Conservation (phyloP, 495 filamentous ascomycete genomes). For the Penicillium macrosclerotiorum region DNA sequence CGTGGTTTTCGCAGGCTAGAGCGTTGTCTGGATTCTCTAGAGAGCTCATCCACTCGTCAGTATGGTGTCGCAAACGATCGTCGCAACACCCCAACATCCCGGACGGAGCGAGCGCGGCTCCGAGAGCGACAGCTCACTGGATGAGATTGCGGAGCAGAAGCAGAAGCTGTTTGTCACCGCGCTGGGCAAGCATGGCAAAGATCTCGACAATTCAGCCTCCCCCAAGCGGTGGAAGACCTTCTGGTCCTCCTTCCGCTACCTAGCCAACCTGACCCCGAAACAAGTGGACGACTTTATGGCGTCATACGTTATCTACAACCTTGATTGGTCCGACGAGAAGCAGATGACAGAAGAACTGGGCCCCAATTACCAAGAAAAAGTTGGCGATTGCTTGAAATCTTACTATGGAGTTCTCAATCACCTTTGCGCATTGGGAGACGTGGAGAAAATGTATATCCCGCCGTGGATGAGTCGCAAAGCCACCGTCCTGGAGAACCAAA, state of each 20-base stretch:
- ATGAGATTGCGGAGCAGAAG: constrained; percentile 39
- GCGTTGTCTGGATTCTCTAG: too few species aligned
- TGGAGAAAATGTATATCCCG: constrained; percentile 70
- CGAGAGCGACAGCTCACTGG: constrained; percentile 40
- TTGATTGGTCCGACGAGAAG: constrained; percentile 60
- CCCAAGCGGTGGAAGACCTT: constrained; percentile 56
- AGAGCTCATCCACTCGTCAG: not conserved
- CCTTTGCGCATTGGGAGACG: constrained; percentile 62
- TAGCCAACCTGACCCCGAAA: constrained; percentile 54
- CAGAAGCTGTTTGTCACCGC: constrained; percentile 27
- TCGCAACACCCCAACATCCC: constrained; percentile 21
- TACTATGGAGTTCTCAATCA: constrained; percentile 66
- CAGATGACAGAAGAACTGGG: constrained; percentile 58
- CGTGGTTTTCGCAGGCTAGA: not conserved
- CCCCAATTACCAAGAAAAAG: constrained; percentile 55
- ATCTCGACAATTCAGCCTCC: constrained; percentile 47
- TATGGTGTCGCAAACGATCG: constrained; percentile 24
- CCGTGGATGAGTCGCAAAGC: constrained; percentile 59
- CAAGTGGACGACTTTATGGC: constrained; percentile 65
- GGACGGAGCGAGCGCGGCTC: constrained; percentile 34
- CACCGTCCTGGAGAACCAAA: constrained; percentile 50
- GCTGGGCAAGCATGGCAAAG: constrained; percentile 23
- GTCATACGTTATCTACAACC: constrained; percentile 64
- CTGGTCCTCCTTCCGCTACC: constrained; percentile 54
- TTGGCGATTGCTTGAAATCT: constrained; percentile 57